These are phyloP conservation scores for Aspergillus biplanus DNA, from an alignment of 495 filamentous ascomycete genomes.

Conservation along the genomic window DNA sequence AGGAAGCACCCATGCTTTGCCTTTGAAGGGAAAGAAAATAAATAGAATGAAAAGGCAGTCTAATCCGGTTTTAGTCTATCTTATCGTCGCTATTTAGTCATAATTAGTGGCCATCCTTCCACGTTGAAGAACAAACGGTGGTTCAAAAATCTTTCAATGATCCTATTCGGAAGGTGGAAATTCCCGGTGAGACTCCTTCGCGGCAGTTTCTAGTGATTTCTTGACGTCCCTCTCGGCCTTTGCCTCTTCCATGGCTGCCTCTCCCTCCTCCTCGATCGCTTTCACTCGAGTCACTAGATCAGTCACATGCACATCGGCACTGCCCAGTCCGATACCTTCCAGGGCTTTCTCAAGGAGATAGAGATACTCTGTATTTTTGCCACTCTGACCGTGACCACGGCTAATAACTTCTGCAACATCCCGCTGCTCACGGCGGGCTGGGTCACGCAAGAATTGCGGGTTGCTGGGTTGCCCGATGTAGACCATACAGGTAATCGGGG, in stretches of 20 bases:
- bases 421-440: constrained; percentile 75
- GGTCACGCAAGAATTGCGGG: constrained; percentile 76
- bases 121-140: not conserved
- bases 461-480: constrained; percentile 96
- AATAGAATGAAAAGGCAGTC: not conserved
- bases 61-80: not conserved
- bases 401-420: constrained; percentile 84
- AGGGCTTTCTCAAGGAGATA: constrained; percentile 79
- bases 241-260: constrained; percentile 36
- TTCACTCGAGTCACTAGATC: constrained; percentile 53
- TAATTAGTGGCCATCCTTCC: not conserved
- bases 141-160: not conserved
- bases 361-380: constrained; percentile 90
- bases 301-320: constrained; percentile 81
- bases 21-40: too few species aligned
- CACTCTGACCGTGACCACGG: constrained; percentile 77
- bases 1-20: too few species aligned
- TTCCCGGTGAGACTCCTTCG: constrained; percentile 30
- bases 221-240: constrained; percentile 43
- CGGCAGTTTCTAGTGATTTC: constrained; percentile 33
- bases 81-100: not conserved
- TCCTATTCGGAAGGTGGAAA: constrained; percentile 16
- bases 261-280: constrained; percentile 38
- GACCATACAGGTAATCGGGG: constrained; percentile 65
- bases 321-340: constrained; percentile 71